Evolutionary conservation across 106 monocot genomes (phyloP), one percentile per base, ranked within the genome.

Genomic region (Alisma plantagoaquatica): DNA sequence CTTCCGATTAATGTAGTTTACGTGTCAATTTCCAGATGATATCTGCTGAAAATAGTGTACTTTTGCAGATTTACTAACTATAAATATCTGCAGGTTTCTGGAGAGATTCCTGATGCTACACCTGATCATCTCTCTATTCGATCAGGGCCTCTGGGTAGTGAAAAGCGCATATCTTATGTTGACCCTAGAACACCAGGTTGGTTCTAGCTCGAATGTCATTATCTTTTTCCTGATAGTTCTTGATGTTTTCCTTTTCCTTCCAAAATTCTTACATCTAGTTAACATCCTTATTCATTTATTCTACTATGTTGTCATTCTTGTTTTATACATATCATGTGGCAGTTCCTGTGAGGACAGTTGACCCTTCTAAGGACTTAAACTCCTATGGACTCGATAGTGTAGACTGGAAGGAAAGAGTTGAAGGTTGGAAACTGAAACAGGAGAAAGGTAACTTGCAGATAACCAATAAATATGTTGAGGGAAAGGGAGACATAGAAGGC

Each of bases 131-230:
- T 78, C 35, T 88, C 78, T 28, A 81, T 87, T 54, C 67, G 77
- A 44, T 38, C n/a, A 77, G 77, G 44, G 56, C 68, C 23, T 63
- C 63, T 38, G 74, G 74, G 18, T 33, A 59, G 63, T 24, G 74
- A 74, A 22, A 75, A 48, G 33, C 68, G 74, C 35, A n/a, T 69
- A 64, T 60, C 75, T 45, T 73, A 82, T 61, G 58, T 82, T 46
- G 87, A 88, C 57, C 87, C 87, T 27, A 82, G 66, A 62, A 44
- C 70, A 45, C 87, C 87, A 82, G 87, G 87, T 88, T 56, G 27
- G 14, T 25, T 61, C 29, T 4, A 19, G 17, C 17, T n/a, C n/a
- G n/a, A n/a, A n/a, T n/a, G n/a, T n/a, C n/a, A n/a, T 29, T 23
- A 17, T 53, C 53, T 23, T 3, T 56, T 33, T 32, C 31, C 12